Evolutionary conservation across 2,329 filamentous ascomycete species (phyloP).

Genomic region (Trichoderma breve): DNA sequence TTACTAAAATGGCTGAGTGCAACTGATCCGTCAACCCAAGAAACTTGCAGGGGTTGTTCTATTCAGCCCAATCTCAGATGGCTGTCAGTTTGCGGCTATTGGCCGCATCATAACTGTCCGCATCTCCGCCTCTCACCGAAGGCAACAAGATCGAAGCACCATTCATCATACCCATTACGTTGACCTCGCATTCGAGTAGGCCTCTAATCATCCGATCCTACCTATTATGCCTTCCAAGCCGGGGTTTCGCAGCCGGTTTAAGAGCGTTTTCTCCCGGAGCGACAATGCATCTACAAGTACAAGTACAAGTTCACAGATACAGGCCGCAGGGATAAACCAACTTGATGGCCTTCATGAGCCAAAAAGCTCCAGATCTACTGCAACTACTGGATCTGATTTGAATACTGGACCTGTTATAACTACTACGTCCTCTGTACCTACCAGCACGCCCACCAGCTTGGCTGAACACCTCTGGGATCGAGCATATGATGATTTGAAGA

Average conservation of each 20-base stretch:
- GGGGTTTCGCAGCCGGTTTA: not conserved
- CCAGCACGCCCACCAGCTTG: not conserved
- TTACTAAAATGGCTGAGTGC: not conserved
- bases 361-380: not conserved
- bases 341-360: not conserved
- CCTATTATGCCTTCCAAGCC: not conserved
- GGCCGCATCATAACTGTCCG: not conserved
- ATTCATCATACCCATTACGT: not conserved
- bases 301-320: too few relatives aligned
- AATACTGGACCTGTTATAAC: too few relatives aligned
- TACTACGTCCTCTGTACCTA: too few relatives aligned
- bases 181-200: too few relatives aligned
- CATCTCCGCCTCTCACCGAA: not conserved
- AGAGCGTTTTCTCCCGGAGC: not conserved
- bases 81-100: not conserved
- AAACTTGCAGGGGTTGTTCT: not conserved
- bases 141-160: not conserved
- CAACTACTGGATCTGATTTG: not conserved
- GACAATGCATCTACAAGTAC: too few relatives aligned
- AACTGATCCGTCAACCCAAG: not conserved
- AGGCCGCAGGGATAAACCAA: not conserved
- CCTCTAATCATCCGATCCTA: not conserved
- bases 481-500: constrained; percentile 26
- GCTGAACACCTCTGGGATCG: constrained; percentile 23
- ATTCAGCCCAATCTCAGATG: not conserved